Conservation (phyloP, 805 yeast genomes). For the Barnettozyma wickerhamii region DNA sequence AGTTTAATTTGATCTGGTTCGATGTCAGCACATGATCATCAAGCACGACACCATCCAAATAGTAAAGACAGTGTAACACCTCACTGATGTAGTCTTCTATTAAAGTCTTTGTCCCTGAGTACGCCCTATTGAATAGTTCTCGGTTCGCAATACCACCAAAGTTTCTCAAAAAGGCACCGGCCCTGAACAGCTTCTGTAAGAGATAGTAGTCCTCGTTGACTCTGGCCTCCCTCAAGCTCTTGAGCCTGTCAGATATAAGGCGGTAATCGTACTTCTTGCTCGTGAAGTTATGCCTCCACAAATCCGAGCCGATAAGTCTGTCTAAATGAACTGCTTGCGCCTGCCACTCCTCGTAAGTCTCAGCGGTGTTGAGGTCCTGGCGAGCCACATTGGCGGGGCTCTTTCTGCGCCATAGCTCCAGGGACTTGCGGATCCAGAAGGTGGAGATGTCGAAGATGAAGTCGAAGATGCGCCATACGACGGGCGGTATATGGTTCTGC, state of each 20-base stretch:
- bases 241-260: conserved; percentile 70
- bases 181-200: conserved; percentile 64
- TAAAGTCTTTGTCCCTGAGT: conserved; percentile 81
- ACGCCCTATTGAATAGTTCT: conserved; percentile 72
- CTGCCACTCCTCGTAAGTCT: conserved; percentile 70
- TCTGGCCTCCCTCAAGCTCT: conserved; percentile 58
- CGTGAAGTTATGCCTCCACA: conserved; percentile 81
- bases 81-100: conserved; percentile 85
- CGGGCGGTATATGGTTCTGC: conserved; percentile 37
- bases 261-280: conserved; percentile 80
- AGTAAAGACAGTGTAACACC: conserved; percentile 63
- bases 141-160: conserved; percentile 88
- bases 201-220: conserved; percentile 46
- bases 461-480: conserved; percentile 36
- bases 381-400: conserved; percentile 45
- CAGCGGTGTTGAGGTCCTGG: conserved; percentile 45
- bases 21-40: conserved; percentile 29
- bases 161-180: conserved; percentile 77
- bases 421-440: conserved; percentile 35
- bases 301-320: conserved; percentile 46
- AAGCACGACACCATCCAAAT: conserved; percentile 38
- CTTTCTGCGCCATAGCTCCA: conserved; percentile 27
- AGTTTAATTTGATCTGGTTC: conserved; percentile 59
- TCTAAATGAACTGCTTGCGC: conserved; percentile 46
- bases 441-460: conserved; percentile 37